Base-by-base conservation (phyloP, 179 eudicot genomes). In the Spinacia oleracea region DNA sequence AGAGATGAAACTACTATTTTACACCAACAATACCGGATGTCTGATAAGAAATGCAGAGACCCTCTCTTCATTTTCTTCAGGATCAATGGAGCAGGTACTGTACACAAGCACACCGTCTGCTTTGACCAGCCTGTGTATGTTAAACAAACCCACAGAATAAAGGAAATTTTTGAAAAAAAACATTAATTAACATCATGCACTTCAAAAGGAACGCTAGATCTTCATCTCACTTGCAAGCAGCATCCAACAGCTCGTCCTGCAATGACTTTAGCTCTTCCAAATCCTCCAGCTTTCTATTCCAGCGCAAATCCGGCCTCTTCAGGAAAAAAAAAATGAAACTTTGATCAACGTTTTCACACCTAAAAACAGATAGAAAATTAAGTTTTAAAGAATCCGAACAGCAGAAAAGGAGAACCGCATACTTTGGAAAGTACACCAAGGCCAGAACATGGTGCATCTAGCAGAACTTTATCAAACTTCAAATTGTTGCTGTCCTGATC, bases 371-470 rank as follows among this genome's bases (percentile, higher is more conserved):
- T 29, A 40, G 12, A 70, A 70, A n/a, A 51, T 31, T 3, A 66
- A 55, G 74, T 56, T 50, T 29, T 11, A 66, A 35, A 21, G 16
- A 50, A 58, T 66, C 21, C 2, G 38, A 35, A 70, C 53, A 46
- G 66, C 67, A 68, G 32, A 42, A 35, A 42, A 23, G 58, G 67
- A 43, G 55, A 27, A 56, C 35, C 75, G 68, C 77, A 58, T 88
- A 96, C 99, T 91, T 96, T 96, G 50, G 99, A 96, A 51, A 96
- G 92, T 73, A 96, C 99, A 71, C 99, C 99, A 56, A 93, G 79
- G 79, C 99, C 99, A 63, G 99, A 96, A 84, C 99, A 93, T 78
- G 99, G 98, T 77, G 96, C 97, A 88, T 93, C 99, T 78, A 93
- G 88, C 80, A 96, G 83, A 81, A 96, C 98, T 85, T 96, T 93